Base-by-base conservation (phyloP, 768 basidiomycete species). In the Tylopilus vinaceipallidus region DNA sequence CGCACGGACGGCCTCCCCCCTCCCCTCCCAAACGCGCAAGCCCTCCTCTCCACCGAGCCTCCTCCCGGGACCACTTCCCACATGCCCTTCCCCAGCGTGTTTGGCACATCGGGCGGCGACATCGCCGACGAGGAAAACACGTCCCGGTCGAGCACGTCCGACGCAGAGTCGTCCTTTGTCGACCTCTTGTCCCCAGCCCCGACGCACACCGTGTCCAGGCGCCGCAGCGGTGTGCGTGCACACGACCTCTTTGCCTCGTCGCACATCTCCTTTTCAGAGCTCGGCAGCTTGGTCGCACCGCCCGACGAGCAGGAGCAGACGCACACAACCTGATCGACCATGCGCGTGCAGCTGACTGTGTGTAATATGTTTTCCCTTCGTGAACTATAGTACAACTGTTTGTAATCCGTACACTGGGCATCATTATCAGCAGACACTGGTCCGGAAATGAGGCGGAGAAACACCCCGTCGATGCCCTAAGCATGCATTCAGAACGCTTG, bases 171-270 rank as follows among this genome's bases (percentile, higher is more conserved):
- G 0, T n/a, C n/a, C n/a, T 47, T 60, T 10, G 34, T 47, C 29
- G 47, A 63, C 4, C 8, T 66, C 38, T 16, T 66, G 13, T 66
- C 63, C 1, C 64, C 63, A 20, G 2, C 46, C 1, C 55, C 61
- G 4, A 8, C 50, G 0, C 50, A 47, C 2, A 49, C 32, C 30
- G 20, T 57, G 1, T 32, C 56, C 0, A 50, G 50, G 12, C 63
- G 56, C 10, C 54, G 35, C 29, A 63, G 58, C 14, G 3, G 10
- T 9, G 23, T 65, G 44, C 61, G 63, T 16, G 50, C 54, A 4
- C 63, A 65, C 16, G 63, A 64, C 17, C 7, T 58, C 7, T 64
- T 66, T 20, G 58, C 64, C 9, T 42, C 51, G 26, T 66, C 64
- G 0, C 64, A 63, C 24, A 58, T 64, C 1, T 64, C 63, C 0